Percentiles rank a stretch among this genome's conserved stretches.
These are phyloP conservation scores for Chrysochromulina parva DNA, from an alignment of 78 protist species.

Conservation along the genomic window DNA sequence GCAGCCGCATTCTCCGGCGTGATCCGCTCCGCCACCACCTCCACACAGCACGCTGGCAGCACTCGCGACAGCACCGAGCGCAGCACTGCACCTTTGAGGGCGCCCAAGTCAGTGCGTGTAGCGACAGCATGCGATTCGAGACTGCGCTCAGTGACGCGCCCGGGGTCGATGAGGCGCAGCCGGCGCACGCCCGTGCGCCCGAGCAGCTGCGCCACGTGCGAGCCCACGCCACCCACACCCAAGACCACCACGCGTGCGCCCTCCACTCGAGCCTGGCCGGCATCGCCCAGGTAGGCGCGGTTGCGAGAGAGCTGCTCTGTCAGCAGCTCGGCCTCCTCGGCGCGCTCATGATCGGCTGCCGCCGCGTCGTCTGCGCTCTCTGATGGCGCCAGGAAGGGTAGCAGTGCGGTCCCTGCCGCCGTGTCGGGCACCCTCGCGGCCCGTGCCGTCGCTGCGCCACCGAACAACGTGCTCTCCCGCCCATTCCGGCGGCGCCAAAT, in stretches of 20 bases:
- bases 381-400: too few relatives aligned
- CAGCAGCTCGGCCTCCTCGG: slow-evolving; percentile 65
- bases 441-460: too few relatives aligned
- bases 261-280: background rate
- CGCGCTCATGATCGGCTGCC: background rate
- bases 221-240: slow-evolving; percentile 38
- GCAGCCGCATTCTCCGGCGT: background rate
- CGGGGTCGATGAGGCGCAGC: slow-evolving; percentile 1
- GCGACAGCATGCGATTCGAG: slow-evolving; percentile 6
- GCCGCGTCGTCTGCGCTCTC: too few relatives aligned
- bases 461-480: too few relatives aligned
- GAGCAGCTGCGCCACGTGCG: background rate
- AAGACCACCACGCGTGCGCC: slow-evolving; percentile 7
- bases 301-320: slow-evolving; percentile 60
- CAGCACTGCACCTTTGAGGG: background rate
- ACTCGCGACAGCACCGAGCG: slow-evolving; percentile 76
- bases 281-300: slow-evolving; percentile 5
- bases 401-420: too few relatives aligned
- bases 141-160: background rate
- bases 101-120: background rate
- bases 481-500: too few relatives aligned
- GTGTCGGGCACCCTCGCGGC: too few relatives aligned
- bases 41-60: slow-evolving; percentile 69
- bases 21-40: background rate
- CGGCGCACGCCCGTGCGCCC: slow-evolving; percentile 34